Evolutionary conservation across 495 filamentous ascomycete genomes (phyloP).

Genomic region (Extremus antarcticus): DNA sequence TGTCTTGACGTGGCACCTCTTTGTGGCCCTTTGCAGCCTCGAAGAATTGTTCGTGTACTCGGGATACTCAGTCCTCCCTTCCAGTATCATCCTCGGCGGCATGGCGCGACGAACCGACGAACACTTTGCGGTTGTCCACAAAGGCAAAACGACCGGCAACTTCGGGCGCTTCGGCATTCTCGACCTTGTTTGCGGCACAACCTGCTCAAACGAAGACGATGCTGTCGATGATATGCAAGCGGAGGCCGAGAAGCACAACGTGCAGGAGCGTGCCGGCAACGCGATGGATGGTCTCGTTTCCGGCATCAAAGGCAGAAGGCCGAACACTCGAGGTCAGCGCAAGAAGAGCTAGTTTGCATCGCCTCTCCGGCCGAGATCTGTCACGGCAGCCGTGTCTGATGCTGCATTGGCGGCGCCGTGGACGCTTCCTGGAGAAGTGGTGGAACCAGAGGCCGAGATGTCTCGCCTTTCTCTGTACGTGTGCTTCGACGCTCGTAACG

Average conservation of each 20-base stretch:
- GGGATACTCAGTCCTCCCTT: constrained; percentile 66
- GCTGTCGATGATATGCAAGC: constrained; percentile 45
- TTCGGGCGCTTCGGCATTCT: constrained; percentile 67
- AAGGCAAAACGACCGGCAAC: constrained; percentile 51
- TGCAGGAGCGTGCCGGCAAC: constrained; percentile 39
- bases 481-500: too few relatives aligned
- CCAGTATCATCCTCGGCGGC: constrained; percentile 58
- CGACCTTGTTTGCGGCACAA: constrained; percentile 68
- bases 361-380: too few relatives aligned
- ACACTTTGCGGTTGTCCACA: constrained; percentile 40
- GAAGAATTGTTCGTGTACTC: constrained; percentile 70
- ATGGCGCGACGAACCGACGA: constrained; percentile 58
- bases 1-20: constrained; percentile 67
- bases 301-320: constrained; percentile 15
- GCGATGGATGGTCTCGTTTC: constrained; percentile 20
- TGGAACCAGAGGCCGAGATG: too few relatives aligned
- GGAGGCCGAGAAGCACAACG: constrained; percentile 49
- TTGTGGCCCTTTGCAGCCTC: constrained; percentile 53
- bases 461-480: too few relatives aligned
- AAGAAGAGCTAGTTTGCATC: not conserved
- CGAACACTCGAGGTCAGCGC: not conserved
- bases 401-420: too few relatives aligned
- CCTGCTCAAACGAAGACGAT: constrained; percentile 37
- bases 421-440: too few relatives aligned
- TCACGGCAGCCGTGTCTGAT: too few relatives aligned